Evolutionary conservation across 441 rosid species (phyloP).

Genomic region (Adansonia gregorii): DNA sequence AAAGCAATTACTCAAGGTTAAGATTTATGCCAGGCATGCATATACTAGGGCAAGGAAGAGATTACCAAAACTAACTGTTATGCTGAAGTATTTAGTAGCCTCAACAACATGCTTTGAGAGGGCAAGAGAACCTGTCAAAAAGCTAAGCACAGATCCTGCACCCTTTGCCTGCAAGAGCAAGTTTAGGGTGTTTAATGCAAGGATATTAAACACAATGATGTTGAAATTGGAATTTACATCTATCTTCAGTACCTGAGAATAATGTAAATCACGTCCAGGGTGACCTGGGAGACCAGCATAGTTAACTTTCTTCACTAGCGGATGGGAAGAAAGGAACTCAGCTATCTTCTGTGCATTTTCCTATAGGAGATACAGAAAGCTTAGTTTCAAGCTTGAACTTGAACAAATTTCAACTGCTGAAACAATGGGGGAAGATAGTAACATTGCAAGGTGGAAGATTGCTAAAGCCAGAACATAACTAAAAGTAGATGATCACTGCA

Average conservation of each 20-base stretch:
- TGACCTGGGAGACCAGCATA: conserved; percentile 86
- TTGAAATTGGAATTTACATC: not conserved
- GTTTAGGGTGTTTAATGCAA: conserved; percentile 3
- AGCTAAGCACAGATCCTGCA: conserved; percentile 92
- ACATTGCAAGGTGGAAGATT: not conserved
- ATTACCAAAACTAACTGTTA: conserved; percentile 95
- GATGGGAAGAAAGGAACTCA: conserved; percentile 78
- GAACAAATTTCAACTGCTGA: not conserved
- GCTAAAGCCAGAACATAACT: not conserved
- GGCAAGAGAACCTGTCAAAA: conserved; percentile 77
- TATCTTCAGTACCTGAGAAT: conserved; percentile 65
- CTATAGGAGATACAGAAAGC: conserved; percentile 38
- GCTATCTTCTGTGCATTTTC: conserved; percentile 88
- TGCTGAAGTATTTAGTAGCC: conserved; percentile 84
- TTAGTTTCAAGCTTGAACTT: conserved; percentile 10
- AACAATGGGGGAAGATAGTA: conserved; percentile 3
- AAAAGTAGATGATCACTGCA: not conserved
- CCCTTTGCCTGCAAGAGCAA: conserved; percentile 73
- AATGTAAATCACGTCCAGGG: conserved; percentile 83
- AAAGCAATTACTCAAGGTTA: not conserved
- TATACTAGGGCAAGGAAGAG: not conserved
- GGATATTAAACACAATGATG: not conserved
- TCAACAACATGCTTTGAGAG: conserved; percentile 89
- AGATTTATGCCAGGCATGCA: conserved; percentile 4
- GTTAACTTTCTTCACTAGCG: conserved; percentile 77